phyloP scores from a whole-genome alignment of 2,329 filamentous ascomycete genomes.

The Clarireedia monteithiana region DNA sequence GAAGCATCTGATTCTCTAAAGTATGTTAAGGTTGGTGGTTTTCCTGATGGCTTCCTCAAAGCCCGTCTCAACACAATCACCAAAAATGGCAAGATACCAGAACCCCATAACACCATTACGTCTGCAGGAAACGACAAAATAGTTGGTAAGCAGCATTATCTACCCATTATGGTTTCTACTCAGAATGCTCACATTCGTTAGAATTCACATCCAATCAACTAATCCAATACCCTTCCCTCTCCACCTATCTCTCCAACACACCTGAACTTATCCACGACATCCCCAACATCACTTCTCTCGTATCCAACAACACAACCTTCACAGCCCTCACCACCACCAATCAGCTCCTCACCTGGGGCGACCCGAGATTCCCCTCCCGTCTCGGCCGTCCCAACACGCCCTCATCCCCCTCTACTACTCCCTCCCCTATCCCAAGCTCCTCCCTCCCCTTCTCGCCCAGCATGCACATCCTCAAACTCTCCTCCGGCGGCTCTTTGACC shows the following conservation, averaged over 20 bases:
- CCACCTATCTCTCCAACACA: constrained; percentile 5
- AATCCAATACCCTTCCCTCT: constrained; percentile 15
- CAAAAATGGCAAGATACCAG: background rate
- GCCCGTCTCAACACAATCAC: constrained; percentile 10
- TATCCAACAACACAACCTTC: constrained; percentile 33
- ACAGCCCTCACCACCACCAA: constrained; percentile 31
- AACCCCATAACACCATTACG: constrained; percentile 18
- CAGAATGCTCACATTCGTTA: background rate
- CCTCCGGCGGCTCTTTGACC: constrained; percentile 45
- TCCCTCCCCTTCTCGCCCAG: constrained; percentile 44
- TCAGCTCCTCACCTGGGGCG: constrained; percentile 42
- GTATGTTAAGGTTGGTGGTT: constrained; percentile 22
- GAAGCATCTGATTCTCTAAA: background rate
- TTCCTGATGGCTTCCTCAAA: constrained; percentile 19
- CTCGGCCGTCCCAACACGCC: constrained; percentile 42
- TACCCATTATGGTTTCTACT: background rate
- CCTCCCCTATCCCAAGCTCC: constrained; percentile 39
- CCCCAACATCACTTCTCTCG: constrained; percentile 15
- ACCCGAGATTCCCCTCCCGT: constrained; percentile 48
- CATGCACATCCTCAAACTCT: constrained; percentile 45
- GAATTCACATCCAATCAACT: constrained; percentile 5
- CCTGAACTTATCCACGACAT: constrained; percentile 4
- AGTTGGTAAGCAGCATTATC: constrained; percentile 5
- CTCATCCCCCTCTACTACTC: constrained; percentile 38
- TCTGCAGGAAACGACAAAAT: constrained; percentile 31